phyloP scores from a whole-genome alignment of 2,329 filamentous ascomycete genomes.

The Aspergillus oerlinghausenensis region DNA sequence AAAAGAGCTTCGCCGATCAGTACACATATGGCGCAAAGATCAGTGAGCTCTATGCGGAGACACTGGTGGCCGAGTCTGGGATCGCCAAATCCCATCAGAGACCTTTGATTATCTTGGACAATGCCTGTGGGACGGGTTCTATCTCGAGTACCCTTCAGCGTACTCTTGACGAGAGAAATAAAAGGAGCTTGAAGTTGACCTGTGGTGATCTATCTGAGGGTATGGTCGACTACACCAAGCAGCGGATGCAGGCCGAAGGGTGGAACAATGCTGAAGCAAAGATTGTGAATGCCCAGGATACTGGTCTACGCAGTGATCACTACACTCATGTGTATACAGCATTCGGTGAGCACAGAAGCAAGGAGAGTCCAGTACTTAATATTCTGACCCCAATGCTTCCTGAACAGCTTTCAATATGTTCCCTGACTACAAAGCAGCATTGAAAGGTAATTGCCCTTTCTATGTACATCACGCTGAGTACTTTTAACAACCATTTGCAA shows the following conservation, averaged over 20 bases:
- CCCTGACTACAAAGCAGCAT: slow-evolving; percentile 37
- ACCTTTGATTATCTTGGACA: slow-evolving; percentile 44
- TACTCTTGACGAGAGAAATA: slow-evolving; percentile 34
- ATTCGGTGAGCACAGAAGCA: slow-evolving; percentile 32
- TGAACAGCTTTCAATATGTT: slow-evolving; percentile 41
- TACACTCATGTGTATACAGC: slow-evolving; percentile 46
- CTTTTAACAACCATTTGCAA: not conserved
- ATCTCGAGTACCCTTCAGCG: slow-evolving; percentile 45
- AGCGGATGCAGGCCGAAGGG: slow-evolving; percentile 36
- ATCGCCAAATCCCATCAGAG: slow-evolving; percentile 15
- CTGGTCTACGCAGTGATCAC: slow-evolving; percentile 32
- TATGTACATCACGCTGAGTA: too few species aligned
- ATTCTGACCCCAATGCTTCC: not conserved
- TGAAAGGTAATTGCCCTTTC: slow-evolving; percentile 27
- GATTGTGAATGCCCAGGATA: slow-evolving; percentile 12
- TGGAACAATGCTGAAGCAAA: not conserved
- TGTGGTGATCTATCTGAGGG: slow-evolving; percentile 46
- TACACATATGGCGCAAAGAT: slow-evolving; percentile 28
- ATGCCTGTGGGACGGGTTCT: slow-evolving; percentile 51
- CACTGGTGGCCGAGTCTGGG: slow-evolving; percentile 27
- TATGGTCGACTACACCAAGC: slow-evolving; percentile 41
- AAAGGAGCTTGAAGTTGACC: slow-evolving; percentile 44
- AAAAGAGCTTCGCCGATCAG: slow-evolving; percentile 16
- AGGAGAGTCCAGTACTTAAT: too few species aligned
- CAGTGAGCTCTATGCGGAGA: slow-evolving; percentile 27